Conservation (phyloP, 202 grass and related monocot genomes). For the Zoysia matrella region DNA sequence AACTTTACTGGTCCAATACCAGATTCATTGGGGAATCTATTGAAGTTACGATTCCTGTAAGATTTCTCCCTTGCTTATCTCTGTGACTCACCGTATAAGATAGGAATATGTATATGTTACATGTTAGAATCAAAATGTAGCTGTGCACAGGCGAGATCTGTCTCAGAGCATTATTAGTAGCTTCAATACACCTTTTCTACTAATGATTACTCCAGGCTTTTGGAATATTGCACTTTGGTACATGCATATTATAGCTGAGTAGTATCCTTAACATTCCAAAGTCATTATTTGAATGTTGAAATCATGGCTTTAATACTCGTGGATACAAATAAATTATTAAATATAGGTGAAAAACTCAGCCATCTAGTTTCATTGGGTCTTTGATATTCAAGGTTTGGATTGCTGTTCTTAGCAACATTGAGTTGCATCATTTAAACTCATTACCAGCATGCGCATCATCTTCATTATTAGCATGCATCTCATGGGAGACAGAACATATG, state of each 20-base stretch:
- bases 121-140: slow-evolving; percentile 20
- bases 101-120: not conserved
- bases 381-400: slow-evolving; percentile 9
- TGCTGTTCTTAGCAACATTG: slow-evolving; percentile 30
- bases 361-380: slow-evolving; percentile 6
- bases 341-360: not conserved
- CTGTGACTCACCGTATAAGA: not conserved
- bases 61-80: slow-evolving; percentile 33
- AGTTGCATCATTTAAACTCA: slow-evolving; percentile 7
- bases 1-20: slow-evolving; percentile 87
- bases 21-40: slow-evolving; percentile 76
- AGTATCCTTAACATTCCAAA: not conserved
- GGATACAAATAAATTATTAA: not conserved
- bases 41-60: slow-evolving; percentile 96
- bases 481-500: not conserved
- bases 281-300: not conserved
- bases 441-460: too few species aligned
- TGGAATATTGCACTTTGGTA: slow-evolving; percentile 5
- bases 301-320: not conserved
- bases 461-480: not conserved
- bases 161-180: not conserved
- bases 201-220: not conserved
- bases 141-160: not conserved
- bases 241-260: not conserved
- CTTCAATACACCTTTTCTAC: not conserved